Conservation (phyloP, 257 asterid genomes). For the Solanum paucissectum region DNA sequence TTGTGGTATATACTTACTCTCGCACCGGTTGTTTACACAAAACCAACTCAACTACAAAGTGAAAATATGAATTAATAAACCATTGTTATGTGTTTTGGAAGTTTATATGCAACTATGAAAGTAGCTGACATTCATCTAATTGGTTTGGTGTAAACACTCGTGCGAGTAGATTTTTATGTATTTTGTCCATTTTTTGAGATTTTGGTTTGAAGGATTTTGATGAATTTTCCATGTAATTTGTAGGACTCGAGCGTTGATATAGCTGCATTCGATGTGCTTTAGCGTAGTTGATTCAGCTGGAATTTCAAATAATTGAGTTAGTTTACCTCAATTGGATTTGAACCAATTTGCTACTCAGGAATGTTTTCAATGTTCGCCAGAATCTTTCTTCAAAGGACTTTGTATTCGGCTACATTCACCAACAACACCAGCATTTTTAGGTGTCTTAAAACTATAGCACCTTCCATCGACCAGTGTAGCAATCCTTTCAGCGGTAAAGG, state of each 20-base stretch:
- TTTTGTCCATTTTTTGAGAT: not conserved
- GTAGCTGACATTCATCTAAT: not conserved
- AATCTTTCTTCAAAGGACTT: constrained; percentile 20
- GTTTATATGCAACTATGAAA: not conserved
- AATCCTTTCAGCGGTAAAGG: constrained; percentile 14
- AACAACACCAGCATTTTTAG: constrained; percentile 7
- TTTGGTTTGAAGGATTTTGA: not conserved
- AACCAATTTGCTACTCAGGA: not conserved
- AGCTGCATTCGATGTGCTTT: not conserved
- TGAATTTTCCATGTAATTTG: not conserved
- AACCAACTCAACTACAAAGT: not conserved
- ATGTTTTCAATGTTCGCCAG: constrained; percentile 1
- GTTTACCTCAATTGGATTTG: not conserved
- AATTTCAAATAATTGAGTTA: not conserved
- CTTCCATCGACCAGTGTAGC: constrained; percentile 13
- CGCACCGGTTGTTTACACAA: not conserved
- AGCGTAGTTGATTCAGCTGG: not conserved
- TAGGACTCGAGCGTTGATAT: not conserved
- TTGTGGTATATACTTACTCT: not conserved
- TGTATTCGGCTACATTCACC: not conserved
- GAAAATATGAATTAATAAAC: not conserved
- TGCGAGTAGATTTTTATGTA: not conserved
- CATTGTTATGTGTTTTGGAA: not conserved
- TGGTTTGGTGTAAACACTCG: not conserved
- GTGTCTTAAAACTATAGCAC: constrained; percentile 11